Conservation (phyloP, 805 yeast genomes). For the Cyberlindnera mrakii region DNA sequence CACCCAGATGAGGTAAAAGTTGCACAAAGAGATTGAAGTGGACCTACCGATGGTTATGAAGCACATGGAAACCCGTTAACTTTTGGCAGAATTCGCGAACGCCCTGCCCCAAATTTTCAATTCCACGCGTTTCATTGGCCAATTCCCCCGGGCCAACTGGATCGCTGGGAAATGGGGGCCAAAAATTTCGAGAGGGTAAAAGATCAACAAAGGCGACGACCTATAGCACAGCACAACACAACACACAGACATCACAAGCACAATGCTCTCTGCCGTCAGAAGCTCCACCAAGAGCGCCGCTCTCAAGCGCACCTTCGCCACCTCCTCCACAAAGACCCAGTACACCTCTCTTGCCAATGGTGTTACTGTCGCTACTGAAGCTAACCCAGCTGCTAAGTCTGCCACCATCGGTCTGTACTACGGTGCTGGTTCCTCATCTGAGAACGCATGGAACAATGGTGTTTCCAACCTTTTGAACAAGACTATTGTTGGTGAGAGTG, state of each 20-base stretch:
- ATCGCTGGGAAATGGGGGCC: not conserved
- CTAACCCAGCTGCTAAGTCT: constrained; percentile 46
- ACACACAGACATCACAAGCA: constrained; percentile 3
- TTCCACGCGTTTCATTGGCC: constrained; percentile 15
- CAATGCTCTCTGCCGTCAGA: constrained; percentile 23
- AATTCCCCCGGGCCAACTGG: not conserved
- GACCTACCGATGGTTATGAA: not conserved
- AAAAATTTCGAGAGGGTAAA: not conserved
- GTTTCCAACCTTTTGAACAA: constrained; percentile 59
- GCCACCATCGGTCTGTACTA: constrained; percentile 64
- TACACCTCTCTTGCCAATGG: constrained; percentile 73
- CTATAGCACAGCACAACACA: not conserved
- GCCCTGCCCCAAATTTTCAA: constrained; percentile 8
- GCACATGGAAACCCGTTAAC: not conserved
- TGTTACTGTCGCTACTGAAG: constrained; percentile 64
- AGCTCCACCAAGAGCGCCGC: constrained; percentile 16
- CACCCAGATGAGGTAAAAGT: no score
- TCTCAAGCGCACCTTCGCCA: constrained; percentile 47
- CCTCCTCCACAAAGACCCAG: constrained; percentile 55
- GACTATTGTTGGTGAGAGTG: constrained; percentile 34
- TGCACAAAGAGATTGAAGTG: not conserved
- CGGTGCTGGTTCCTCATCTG: constrained; percentile 77
- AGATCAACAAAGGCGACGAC: not conserved
- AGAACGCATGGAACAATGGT: constrained; percentile 80
- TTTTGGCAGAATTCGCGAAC: not conserved